A percentile compares a stretch with the other conserved stretches of the same genome.
Evolutionary conservation across 192 early-diverging fungal genomes (phyloP).

Genomic region (Geranomyces michiganensis): DNA sequence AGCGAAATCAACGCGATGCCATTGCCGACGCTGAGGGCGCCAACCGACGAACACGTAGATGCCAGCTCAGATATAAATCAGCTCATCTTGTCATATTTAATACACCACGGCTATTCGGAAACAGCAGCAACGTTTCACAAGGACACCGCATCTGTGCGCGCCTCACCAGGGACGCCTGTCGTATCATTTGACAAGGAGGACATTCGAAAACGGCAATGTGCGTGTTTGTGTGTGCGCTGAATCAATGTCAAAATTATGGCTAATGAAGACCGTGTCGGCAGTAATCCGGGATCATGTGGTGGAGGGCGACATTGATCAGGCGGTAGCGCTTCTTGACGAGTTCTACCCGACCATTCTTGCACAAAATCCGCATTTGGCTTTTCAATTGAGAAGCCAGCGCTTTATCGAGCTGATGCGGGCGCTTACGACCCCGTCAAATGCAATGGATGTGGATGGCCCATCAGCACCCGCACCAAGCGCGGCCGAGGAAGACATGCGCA

Average conservation of each 20-base stretch:
- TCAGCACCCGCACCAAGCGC: slow-evolving; percentile 5
- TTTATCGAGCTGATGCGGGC: slow-evolving; percentile 84
- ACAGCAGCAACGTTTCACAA: slow-evolving; percentile 70
- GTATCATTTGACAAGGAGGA: slow-evolving; percentile 31
- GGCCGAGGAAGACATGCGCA: slow-evolving; percentile 38
- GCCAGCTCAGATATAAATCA: slow-evolving; percentile 46
- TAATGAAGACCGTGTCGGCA: background rate
- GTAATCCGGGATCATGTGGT: slow-evolving; percentile 63
- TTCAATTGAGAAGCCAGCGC: slow-evolving; percentile 79
- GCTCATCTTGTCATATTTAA: slow-evolving; percentile 77
- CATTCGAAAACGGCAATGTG: slow-evolving; percentile 24
- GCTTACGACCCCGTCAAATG: slow-evolving; percentile 1
- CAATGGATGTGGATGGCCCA: slow-evolving; percentile 58
- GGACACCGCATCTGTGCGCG: slow-evolving; percentile 1
- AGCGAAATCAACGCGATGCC: slow-evolving; percentile 21
- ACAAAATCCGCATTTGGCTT: slow-evolving; percentile 66
- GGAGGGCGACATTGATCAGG: slow-evolving; percentile 74
- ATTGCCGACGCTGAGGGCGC: slow-evolving; percentile 15
- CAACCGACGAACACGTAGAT: background rate
- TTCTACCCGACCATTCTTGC: slow-evolving; percentile 71
- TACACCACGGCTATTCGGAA: slow-evolving; percentile 80
- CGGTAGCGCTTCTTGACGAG: slow-evolving; percentile 66
- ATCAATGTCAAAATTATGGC: too few species aligned
- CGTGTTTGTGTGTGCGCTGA: background rate
- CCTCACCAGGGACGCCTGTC: background rate